Evolutionary conservation across 768 basidiomycete genomes (phyloP).

Genomic region (Lactarius sp.): DNA sequence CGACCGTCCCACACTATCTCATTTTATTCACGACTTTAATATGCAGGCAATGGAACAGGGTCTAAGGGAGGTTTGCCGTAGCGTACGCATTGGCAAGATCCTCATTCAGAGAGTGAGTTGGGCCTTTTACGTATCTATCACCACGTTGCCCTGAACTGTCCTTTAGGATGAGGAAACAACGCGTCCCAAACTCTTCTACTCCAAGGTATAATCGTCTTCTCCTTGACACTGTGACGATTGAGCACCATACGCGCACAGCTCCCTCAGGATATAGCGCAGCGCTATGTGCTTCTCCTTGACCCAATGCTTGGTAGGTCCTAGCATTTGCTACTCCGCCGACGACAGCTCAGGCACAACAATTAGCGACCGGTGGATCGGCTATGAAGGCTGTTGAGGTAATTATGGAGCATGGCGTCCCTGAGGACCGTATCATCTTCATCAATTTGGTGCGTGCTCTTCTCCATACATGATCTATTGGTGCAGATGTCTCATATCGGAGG

Average conservation of each 20-base stretch:
- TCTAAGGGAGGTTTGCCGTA: constrained; percentile 90
- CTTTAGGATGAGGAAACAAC: constrained; percentile 90
- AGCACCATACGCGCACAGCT: constrained; percentile 44
- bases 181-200: constrained; percentile 88
- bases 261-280: constrained; percentile 84
- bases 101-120: constrained; percentile 82
- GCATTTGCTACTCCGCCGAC: not conserved
- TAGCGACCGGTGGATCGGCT: constrained; percentile 94
- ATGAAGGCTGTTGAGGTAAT: constrained; percentile 97
- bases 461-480: not conserved
- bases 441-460: constrained; percentile 59
- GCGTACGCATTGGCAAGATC: constrained; percentile 94
- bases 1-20: not conserved
- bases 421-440: constrained; percentile 92
- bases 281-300: constrained; percentile 92
- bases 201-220: constrained; percentile 47
- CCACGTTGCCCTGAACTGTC: not conserved
- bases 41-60: constrained; percentile 94
- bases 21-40: constrained; percentile 1
- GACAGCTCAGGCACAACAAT: constrained; percentile 26
- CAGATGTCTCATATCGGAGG: not conserved
- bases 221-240: not conserved
- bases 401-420: constrained; percentile 85
- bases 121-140: not conserved
- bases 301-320: constrained; percentile 84